These are phyloP conservation scores for Sugiyamaella chiloensis DNA, from an alignment of 805 yeast genomes.

Conservation along the genomic window DNA sequence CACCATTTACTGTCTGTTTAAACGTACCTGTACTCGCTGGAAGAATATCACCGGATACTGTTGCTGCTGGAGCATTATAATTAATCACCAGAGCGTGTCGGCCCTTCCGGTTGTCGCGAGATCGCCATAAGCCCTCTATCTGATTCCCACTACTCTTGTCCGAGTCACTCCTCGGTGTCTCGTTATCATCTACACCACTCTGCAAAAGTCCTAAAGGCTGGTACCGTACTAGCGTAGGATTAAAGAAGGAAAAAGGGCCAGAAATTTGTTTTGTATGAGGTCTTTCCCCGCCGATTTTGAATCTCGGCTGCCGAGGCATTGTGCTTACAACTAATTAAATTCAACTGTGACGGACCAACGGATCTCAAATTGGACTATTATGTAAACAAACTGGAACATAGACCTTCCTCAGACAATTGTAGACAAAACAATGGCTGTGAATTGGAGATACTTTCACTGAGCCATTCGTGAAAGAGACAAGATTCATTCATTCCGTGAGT, in stretches of 20 bases:
- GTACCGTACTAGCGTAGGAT: constrained; percentile 10
- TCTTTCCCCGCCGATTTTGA: no score
- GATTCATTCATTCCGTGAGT: no score
- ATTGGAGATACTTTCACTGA: no score
- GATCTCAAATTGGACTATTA: no score
- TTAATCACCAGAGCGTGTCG: constrained; percentile 12
- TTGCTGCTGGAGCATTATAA: neutral
- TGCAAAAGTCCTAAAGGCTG: no score
- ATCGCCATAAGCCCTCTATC: constrained; percentile 14
- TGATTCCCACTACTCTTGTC: neutral
- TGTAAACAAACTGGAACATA: no score
- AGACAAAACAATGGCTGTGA: no score
- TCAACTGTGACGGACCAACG: no score
- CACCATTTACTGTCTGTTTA: constrained; percentile 1
- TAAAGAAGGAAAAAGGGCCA: constrained; percentile 12
- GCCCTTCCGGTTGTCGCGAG: constrained; percentile 19
- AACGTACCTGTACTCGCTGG: neutral
- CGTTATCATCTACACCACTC: neutral
- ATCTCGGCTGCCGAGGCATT: no score
- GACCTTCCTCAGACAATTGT: no score
- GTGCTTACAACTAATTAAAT: no score
- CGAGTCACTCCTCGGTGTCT: neutral
- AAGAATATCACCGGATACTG: neutral
- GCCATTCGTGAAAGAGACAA: no score
- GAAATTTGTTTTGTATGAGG: neutral